Evolutionary conservation across 768 basidiomycete genomes (phyloP).

Genomic region (Lentinula boryana): DNA sequence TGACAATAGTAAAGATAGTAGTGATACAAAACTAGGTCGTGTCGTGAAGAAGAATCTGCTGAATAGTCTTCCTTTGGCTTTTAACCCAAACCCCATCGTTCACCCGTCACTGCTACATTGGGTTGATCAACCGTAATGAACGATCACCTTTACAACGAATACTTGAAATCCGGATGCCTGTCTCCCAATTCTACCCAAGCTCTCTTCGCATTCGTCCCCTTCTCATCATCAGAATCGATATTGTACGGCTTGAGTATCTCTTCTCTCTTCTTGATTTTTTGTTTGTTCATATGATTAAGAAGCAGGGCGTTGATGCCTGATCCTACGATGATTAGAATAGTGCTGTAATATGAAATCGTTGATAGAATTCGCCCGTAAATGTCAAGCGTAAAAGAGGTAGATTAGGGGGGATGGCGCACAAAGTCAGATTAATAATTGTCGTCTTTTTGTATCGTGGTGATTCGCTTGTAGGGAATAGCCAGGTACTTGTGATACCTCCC

Average conservation of each 20-base stretch:
- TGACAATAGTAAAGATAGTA: not conserved
- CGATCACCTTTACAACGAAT: conserved; percentile 12
- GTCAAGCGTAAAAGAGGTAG: not conserved
- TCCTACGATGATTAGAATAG: conserved; percentile 19
- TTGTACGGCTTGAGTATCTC: conserved; percentile 23
- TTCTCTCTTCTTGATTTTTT: conserved; percentile 24
- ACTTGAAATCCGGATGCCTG: conserved; percentile 29
- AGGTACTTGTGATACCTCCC: conserved; percentile 35
- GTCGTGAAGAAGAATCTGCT: not conserved
- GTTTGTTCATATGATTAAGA: conserved; percentile 13
- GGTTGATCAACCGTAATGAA: too few species aligned
- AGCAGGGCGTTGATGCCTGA: conserved; percentile 19
- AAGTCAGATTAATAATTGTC: conserved; percentile 28
- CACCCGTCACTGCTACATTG: too few species aligned
- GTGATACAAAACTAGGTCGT: not conserved
- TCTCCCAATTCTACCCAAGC: conserved; percentile 32
- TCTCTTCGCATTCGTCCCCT: conserved; percentile 16
- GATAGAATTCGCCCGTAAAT: too few species aligned
- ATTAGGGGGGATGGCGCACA: conserved; percentile 18
- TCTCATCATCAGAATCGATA: conserved; percentile 21
- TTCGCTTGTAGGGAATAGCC: conserved; percentile 32
- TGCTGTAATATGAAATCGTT: conserved; percentile 10
- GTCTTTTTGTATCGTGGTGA: conserved; percentile 29
- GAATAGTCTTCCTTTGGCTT: too few species aligned
- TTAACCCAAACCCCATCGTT: too few species aligned